Base-by-base conservation (phyloP, 2,329 filamentous ascomycete genomes). In the Curvularia lunata region DNA sequence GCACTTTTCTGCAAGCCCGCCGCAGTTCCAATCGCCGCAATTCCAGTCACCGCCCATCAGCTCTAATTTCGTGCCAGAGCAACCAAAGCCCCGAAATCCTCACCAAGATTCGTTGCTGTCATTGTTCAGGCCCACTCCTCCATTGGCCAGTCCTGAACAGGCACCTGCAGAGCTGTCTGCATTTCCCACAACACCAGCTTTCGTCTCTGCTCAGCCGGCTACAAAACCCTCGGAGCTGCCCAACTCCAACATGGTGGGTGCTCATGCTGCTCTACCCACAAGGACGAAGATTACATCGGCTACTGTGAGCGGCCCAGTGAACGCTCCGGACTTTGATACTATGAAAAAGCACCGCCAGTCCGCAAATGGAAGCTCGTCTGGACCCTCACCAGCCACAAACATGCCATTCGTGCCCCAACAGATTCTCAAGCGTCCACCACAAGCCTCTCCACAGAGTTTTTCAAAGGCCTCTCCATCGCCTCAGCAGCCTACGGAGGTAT, bases 141-240 rank as follows among this genome's bases (percentile, higher is more conserved):
- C 62, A 13, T 59, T 62, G n/a, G 67, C 70, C 43, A 63, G 61
- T 43, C 62, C 63, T 10, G 74, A 67, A n/a, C 79, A 59, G 10
- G 74, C 64, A n/a, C 80, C 78, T 34, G 80, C 72, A 8, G 82
- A 84, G 61, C 64, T 84, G 18, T 78, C 80, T 37, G 81, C 77
- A 18, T 76, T 79, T 18, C 75, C 79, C n/a, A 73, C 71, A 1
- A 78, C 75, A 4, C 76, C 78, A 13, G 72, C 74, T 5, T 61
- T 69, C 41, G 42, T 59, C 2, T 64, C 65, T 19, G 63, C 66
- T 13, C 67, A 66, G 16, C 69, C 69, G 43, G 59, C 56, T 27
- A 60, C 66, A 1, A 52, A 60, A 18, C 58, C 66, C 37, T 54
- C 63, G 7, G 61, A 62, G 32, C 25, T 48, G 9, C 62, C 56